These are phyloP conservation scores for Penicillium parvum DNA, from an alignment of 495 filamentous ascomycete genomes.

Conservation along the genomic window DNA sequence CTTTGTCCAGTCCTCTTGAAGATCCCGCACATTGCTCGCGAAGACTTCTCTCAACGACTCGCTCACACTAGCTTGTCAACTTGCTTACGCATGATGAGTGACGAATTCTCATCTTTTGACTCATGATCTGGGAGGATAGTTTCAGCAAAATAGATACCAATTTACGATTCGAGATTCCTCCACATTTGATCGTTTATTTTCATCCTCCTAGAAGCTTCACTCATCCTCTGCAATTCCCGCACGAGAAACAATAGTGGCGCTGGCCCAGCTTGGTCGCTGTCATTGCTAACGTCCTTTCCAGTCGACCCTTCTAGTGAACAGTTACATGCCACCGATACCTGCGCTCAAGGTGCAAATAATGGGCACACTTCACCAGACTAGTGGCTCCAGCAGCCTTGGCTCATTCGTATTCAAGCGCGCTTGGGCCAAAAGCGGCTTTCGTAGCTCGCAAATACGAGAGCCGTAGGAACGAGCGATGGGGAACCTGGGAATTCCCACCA, in stretches of 20 bases:
- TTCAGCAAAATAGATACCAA: slow-evolving; percentile 32
- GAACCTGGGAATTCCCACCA: background rate
- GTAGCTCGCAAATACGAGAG: slow-evolving; percentile 8
- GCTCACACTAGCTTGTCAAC: background rate
- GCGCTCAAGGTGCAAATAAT: too few relatives aligned
- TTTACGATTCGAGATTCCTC: slow-evolving; percentile 8
- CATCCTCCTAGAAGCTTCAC: too few relatives aligned
- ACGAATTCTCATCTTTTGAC: slow-evolving; percentile 20
- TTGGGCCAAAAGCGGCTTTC: background rate
- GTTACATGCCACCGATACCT: background rate
- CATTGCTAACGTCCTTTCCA: too few relatives aligned
- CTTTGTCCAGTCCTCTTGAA: slow-evolving; percentile 25
- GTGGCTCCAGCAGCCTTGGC: slow-evolving; percentile 6
- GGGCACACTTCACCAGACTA: background rate
- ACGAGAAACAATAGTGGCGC: too few relatives aligned
- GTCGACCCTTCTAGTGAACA: too few relatives aligned
- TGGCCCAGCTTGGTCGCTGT: too few relatives aligned
- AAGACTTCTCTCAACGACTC: background rate
- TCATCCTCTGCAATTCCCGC: too few relatives aligned
- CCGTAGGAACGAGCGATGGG: background rate
- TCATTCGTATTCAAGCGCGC: slow-evolving; percentile 10
- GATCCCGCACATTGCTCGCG: background rate
- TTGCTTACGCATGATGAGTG: slow-evolving; percentile 29
- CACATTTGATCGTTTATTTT: background rate
- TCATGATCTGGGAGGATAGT: slow-evolving; percentile 14